phyloP scores from a whole-genome alignment of 768 basidiomycete species.

The Trametes meyenii region DNA sequence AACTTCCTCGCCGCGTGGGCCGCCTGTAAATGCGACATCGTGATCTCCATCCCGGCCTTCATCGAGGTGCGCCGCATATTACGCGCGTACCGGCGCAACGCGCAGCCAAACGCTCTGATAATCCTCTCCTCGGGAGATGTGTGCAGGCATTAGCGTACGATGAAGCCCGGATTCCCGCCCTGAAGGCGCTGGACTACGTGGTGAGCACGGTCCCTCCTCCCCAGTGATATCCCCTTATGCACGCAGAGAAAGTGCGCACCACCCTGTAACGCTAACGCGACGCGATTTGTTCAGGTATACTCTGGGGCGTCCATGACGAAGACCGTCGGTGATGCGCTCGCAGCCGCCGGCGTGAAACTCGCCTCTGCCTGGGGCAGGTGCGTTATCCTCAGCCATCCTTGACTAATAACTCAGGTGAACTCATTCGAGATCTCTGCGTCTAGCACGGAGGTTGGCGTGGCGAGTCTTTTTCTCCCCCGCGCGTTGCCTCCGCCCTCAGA shows the following conservation, averaged over 20 bases:
- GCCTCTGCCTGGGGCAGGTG: slow-evolving; percentile 2
- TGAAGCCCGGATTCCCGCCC: not conserved
- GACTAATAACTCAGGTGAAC: not conserved
- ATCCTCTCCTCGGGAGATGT: no score
- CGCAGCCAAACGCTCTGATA: not conserved
- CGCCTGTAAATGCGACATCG: slow-evolving; percentile 14
- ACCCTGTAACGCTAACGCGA: no score
- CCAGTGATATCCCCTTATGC: no score
- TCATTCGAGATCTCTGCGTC: not conserved
- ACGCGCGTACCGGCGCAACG: not conserved
- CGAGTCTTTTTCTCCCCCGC: slow-evolving; percentile 9
- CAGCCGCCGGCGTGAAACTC: not conserved
- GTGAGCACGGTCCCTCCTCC: not conserved
- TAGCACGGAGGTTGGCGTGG: slow-evolving; percentile 17
- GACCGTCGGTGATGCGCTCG: slow-evolving; percentile 2
- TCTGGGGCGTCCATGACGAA: slow-evolving; percentile 7
- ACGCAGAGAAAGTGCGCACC: no score
- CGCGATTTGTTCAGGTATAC: not conserved
- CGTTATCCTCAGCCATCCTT: no score
- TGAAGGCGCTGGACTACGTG: slow-evolving; percentile 16
- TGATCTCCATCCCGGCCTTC: slow-evolving; percentile 21
- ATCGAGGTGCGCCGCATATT: slow-evolving; percentile 12
- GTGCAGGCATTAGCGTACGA: slow-evolving; percentile 17
- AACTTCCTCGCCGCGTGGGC: slow-evolving; percentile 13
- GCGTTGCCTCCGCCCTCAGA: slow-evolving; percentile 4